Percentiles rank a stretch among this genome's conserved stretches.
phyloP scores from a whole-genome alignment of 164 flowering plant genomes.

The Kingdonia uniflora region DNA sequence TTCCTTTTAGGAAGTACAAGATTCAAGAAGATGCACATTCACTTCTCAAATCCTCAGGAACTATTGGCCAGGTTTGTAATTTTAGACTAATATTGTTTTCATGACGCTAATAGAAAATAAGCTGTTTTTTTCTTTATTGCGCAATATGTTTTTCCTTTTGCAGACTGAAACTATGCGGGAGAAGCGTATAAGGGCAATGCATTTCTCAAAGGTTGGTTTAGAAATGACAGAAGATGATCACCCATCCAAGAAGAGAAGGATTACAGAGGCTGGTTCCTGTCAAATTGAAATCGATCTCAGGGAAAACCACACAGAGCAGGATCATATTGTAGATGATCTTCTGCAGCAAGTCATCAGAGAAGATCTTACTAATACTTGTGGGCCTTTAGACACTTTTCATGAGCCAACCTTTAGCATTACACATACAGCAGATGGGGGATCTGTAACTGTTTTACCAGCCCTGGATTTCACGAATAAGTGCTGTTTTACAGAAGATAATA shows the following conservation, averaged over 20 bases:
- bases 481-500: slow-evolving; percentile 9
- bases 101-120: background rate
- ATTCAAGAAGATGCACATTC: slow-evolving; percentile 47
- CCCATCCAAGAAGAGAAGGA: slow-evolving; percentile 20
- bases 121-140: background rate
- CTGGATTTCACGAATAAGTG: slow-evolving; percentile 4
- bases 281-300: slow-evolving; percentile 20
- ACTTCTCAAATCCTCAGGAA: slow-evolving; percentile 50
- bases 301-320: slow-evolving; percentile 5
- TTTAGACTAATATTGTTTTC: background rate
- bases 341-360: slow-evolving; percentile 10
- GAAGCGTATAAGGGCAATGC: slow-evolving; percentile 50
- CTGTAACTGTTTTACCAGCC: slow-evolving; percentile 5
- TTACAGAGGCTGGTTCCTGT: slow-evolving; percentile 8
- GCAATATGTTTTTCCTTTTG: background rate
- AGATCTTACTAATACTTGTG: slow-evolving; percentile 3
- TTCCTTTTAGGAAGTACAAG: slow-evolving; percentile 52
- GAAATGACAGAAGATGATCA: slow-evolving; percentile 31
- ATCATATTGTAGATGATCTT: slow-evolving; percentile 3
- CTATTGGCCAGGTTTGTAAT: slow-evolving; percentile 64
- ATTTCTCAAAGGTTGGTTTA: slow-evolving; percentile 61
- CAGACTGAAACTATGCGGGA: slow-evolving; percentile 67
- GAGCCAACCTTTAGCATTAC: slow-evolving; percentile 11
- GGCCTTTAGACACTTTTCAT: slow-evolving; percentile 13
- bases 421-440: slow-evolving; percentile 6